A percentile compares a stretch with the other conserved stretches of the same genome.
Evolutionary conservation across 2,329 filamentous ascomycete species (phyloP).

Genomic region (Colletotrichum costaricense): DNA sequence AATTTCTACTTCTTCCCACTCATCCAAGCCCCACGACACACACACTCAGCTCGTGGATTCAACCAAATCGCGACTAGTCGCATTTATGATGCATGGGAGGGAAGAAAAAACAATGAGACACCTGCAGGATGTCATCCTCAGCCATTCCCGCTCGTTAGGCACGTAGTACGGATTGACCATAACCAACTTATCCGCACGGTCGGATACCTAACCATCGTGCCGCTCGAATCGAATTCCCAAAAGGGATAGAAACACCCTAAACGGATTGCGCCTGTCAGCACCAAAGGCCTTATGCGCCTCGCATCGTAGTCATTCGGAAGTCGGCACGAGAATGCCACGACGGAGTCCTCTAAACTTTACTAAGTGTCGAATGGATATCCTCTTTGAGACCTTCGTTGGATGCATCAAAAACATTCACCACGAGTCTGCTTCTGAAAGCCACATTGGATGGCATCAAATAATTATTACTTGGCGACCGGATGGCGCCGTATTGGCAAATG

Average conservation of each 20-base stretch:
- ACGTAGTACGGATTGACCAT: background rate
- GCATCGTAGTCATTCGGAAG: conserved; percentile 3
- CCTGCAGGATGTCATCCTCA: background rate
- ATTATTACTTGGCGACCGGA: background rate
- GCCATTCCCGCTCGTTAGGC: background rate
- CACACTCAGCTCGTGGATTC: background rate
- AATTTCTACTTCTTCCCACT: background rate
- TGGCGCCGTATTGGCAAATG: background rate
- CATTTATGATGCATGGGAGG: no score
- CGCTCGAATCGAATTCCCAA: conserved; percentile 40
- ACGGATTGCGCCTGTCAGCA: conserved; percentile 1
- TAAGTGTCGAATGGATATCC: background rate
- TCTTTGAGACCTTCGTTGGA: background rate
- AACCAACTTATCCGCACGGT: background rate
- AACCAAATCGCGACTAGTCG: background rate
- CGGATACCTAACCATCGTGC: background rate
- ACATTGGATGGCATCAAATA: background rate
- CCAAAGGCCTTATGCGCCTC: background rate
- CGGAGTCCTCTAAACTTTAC: background rate
- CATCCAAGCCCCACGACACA: background rate
- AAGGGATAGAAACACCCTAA: conserved; percentile 24
- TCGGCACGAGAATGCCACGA: conserved; percentile 9
- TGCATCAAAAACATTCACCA: background rate
- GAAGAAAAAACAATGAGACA: background rate
- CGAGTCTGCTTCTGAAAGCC: background rate